Evolutionary conservation across 352 stramenopile species (phyloP).

Genomic region (Thalassiosira mediterranea): DNA sequence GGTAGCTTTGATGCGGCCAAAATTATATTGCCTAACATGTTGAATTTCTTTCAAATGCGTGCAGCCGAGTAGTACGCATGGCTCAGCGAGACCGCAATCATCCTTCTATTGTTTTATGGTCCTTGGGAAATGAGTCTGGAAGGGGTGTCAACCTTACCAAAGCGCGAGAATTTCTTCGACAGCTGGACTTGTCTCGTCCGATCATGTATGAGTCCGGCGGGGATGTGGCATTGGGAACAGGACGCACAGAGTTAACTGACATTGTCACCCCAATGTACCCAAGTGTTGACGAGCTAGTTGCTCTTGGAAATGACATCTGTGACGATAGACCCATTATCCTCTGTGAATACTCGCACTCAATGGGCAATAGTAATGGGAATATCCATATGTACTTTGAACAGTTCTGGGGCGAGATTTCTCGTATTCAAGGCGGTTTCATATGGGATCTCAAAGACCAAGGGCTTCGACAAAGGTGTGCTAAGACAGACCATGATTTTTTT

Average conservation of each 20-base stretch:
- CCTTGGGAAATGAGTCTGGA: slow-evolving; percentile 83
- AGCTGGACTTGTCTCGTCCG: slow-evolving; percentile 34
- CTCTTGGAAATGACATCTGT: slow-evolving; percentile 51
- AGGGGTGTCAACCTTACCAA: slow-evolving; percentile 61
- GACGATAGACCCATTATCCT: slow-evolving; percentile 86
- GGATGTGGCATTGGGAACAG: slow-evolving; percentile 54
- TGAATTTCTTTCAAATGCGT: slow-evolving; percentile 61
- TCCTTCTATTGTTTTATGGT: slow-evolving; percentile 82
- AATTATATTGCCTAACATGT: slow-evolving; percentile 82
- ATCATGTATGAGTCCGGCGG: slow-evolving; percentile 55
- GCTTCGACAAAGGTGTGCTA: slow-evolving; percentile 55
- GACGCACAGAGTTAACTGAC: too few relatives aligned
- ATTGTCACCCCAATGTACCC: slow-evolving; percentile 87
- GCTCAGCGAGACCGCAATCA: slow-evolving; percentile 81
- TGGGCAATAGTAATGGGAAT: slow-evolving; percentile 88
- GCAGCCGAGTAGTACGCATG: slow-evolving; percentile 72
- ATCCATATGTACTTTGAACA: slow-evolving; percentile 87
- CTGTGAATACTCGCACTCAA: slow-evolving; percentile 85
- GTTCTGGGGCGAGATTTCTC: slow-evolving; percentile 74
- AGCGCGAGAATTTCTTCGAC: slow-evolving; percentile 44
- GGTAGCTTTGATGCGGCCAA: too few relatives aligned
- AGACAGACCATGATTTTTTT: slow-evolving; percentile 58
- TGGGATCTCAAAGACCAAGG: slow-evolving; percentile 91
- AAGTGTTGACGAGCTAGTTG: slow-evolving; percentile 52
- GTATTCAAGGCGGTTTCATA: slow-evolving; percentile 89